phyloP scores from a whole-genome alignment of 108 stramenopile genomes.

The Seminavis robusta region DNA sequence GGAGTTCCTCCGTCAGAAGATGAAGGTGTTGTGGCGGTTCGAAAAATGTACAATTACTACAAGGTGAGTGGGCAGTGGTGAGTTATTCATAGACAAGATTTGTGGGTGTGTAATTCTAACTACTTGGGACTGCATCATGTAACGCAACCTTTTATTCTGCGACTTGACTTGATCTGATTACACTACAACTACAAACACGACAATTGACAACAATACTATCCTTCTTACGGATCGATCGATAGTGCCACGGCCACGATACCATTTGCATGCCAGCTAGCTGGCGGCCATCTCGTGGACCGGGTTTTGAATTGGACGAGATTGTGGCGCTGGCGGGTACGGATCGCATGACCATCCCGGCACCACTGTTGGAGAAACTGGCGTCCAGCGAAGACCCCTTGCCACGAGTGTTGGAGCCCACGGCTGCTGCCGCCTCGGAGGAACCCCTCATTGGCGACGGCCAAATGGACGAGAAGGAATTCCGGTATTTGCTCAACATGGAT shows the following conservation, averaged over 20 bases:
- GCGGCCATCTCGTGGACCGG: constrained; percentile 80
- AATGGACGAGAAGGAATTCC: constrained; percentile 49
- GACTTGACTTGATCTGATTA: background rate
- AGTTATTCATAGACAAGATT: constrained; percentile 18
- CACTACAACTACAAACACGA: background rate
- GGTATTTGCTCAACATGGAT: constrained; percentile 79
- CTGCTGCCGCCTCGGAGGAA: constrained; percentile 42
- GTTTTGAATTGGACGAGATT: constrained; percentile 78
- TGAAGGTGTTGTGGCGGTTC: constrained; percentile 87
- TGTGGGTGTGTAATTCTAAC: background rate
- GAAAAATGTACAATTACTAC: constrained; percentile 91
- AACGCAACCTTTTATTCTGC: too few species aligned
- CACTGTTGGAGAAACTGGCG: constrained; percentile 55
- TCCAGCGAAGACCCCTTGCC: constrained; percentile 24
- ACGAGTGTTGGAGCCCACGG: constrained; percentile 31
- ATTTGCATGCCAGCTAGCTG: constrained; percentile 98
- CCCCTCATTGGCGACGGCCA: constrained; percentile 44
- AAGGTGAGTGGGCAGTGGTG: too few species aligned
- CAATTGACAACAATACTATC: too few species aligned
- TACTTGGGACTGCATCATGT: too few species aligned
- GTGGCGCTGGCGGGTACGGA: constrained; percentile 81
- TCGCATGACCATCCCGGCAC: constrained; percentile 84
- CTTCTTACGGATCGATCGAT: constrained; percentile 1
- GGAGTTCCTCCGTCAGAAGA: constrained; percentile 77
- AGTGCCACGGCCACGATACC: constrained; percentile 67